Evolutionary conservation across 352 stramenopile species (phyloP), one percentile per base, ranked within the genome.

Genomic region (Globisporangium uncinulatum): DNA sequence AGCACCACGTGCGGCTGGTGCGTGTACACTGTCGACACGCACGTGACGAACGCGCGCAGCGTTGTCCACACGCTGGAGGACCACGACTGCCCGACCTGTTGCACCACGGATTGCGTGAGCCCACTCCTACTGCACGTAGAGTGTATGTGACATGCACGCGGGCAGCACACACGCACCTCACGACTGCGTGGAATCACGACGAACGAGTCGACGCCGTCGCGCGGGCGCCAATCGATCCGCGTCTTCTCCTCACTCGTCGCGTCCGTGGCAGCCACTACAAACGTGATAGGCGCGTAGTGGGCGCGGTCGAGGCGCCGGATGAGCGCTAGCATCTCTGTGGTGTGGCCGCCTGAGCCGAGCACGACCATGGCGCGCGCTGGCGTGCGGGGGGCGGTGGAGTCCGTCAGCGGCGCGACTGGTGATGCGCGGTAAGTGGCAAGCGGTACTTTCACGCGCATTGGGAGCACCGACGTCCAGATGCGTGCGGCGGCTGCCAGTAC

Each of bases 311-410:
- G 57, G 17, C 76, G 65, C 70, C 92, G 87, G 50, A 97, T 86
- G 58, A 98, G 79, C 66, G 92, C 91, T 19, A 98, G 74, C 83
- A 98, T 96, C 85, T 98, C 94, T 29, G 93, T 97, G 31, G 93
- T 98, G 70, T 98, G 94, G 32, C 94, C 94, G 37, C 83, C 85
- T 0, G 85, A 94, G 53, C 85, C 85, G 31, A 94, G 58, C n/a
- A 93, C 79, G n/a, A 83, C 83, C 75, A 94, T 89, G 20, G 81
- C 81, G 29, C 75, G 76, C 32, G 85, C 59, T 8, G 66, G 32
- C 9, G 36, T 21, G 0, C 20, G 29, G 7, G 19, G 5, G 0
- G n/a, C 3, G 0, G 42, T 44, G 24, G 54, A 15, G 5, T 6
- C 20, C 3, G 19, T 0, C 7, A 19, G 3, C 19, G 15, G 31